phyloP scores from a whole-genome alignment of 2,329 filamentous ascomycete genomes.

The Neofusicoccum sp. region DNA sequence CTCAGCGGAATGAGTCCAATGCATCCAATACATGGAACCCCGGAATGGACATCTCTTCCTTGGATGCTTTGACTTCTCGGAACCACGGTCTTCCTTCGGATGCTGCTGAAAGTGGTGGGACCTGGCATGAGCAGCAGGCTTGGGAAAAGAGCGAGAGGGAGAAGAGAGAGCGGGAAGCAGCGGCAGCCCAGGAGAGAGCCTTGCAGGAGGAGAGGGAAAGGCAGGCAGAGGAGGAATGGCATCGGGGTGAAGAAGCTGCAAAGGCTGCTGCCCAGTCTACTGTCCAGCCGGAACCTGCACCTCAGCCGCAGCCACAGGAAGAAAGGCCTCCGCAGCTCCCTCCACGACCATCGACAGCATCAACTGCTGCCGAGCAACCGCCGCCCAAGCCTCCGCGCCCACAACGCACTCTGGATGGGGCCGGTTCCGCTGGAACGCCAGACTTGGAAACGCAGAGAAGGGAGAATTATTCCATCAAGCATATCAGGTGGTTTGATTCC shows the following conservation, averaged over 20 bases:
- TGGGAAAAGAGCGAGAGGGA: constrained; percentile 30
- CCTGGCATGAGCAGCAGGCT: constrained; percentile 34
- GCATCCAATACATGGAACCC: constrained; percentile 31
- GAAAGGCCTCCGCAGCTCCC: constrained; percentile 31
- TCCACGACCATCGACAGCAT: constrained; percentile 26
- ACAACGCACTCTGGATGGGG: constrained; percentile 22
- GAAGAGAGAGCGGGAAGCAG: constrained; percentile 25
- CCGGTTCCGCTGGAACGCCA: constrained; percentile 23
- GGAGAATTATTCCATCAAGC: constrained; percentile 92
- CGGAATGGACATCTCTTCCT: constrained; percentile 28
- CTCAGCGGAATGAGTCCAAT: constrained; percentile 26
- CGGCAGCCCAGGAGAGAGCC: constrained; percentile 24
- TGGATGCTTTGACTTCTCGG: constrained; percentile 30
- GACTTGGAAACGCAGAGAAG: constrained; percentile 48
- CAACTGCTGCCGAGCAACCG: constrained; percentile 25
- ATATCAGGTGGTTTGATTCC: constrained; percentile 78
- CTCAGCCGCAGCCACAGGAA: not conserved
- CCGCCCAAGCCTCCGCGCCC: constrained; percentile 32
- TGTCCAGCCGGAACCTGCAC: not conserved
- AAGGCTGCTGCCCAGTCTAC: constrained; percentile 19
- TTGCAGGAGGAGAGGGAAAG: constrained; percentile 26
- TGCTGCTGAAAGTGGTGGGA: constrained; percentile 20
- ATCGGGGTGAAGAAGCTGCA: constrained; percentile 22
- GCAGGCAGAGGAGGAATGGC: constrained; percentile 28
- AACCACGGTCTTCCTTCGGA: constrained; percentile 24